These are phyloP conservation scores for Tolypocladium pustulatum DNA, from an alignment of 2,329 filamentous ascomycete genomes.

Conservation along the genomic window DNA sequence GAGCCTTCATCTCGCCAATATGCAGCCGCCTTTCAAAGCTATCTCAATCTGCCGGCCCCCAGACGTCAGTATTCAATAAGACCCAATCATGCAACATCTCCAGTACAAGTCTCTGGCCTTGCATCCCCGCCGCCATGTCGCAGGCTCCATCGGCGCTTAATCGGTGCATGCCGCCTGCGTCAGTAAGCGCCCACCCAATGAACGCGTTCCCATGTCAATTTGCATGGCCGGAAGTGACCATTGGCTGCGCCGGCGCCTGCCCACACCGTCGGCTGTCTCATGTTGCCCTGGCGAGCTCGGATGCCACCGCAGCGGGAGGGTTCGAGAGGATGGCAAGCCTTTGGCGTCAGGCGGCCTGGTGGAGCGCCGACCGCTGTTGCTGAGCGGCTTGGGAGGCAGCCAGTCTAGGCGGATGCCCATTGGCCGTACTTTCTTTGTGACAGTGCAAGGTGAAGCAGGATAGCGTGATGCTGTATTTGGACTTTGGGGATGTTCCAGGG, in stretches of 20 bases:
- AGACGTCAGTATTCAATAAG: neutral
- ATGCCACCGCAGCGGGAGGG: neutral
- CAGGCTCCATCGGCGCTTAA: neutral
- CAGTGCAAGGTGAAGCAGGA: neutral
- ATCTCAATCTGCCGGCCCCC: neutral
- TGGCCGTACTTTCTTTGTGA: neutral
- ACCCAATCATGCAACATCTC: neutral
- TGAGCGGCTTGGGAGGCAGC: neutral
- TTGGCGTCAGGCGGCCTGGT: neutral
- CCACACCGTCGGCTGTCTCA: slow-evolving; percentile 10
- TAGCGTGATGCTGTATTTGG: neutral
- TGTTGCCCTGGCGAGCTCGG: neutral
- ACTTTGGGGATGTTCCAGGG: neutral
- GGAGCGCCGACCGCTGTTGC: neutral
- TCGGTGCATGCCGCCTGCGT: neutral
- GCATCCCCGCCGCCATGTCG: neutral
- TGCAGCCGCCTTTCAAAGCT: neutral
- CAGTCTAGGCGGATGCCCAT: neutral
- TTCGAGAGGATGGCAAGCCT: neutral
- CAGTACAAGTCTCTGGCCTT: neutral
- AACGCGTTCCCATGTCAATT: neutral
- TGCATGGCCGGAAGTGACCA: neutral
- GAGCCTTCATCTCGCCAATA: slow-evolving; percentile 3
- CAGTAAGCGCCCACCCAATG: slow-evolving; percentile 3
- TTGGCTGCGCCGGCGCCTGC: slow-evolving; percentile 14